Conservation (phyloP, 73 alveolate species). For the Tetrahymena malaccensis region DNA sequence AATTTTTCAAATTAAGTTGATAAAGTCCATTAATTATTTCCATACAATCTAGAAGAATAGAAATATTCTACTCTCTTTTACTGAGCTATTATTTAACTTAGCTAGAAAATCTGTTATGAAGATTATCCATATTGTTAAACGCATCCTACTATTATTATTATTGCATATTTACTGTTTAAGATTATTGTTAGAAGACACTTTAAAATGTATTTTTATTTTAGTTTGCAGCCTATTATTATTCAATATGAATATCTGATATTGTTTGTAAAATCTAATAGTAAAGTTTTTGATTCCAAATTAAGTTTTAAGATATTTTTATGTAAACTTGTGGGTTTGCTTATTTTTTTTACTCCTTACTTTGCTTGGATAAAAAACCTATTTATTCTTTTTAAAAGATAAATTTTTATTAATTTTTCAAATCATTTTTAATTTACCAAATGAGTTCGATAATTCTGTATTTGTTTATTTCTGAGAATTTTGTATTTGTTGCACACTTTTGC, state of each 20-base stretch:
- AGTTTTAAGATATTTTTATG: not conserved
- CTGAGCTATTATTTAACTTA: not conserved
- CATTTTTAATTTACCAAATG: not conserved
- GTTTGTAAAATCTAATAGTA: not conserved
- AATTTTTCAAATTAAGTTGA: not conserved
- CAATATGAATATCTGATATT: not conserved
- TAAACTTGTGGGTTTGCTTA: not conserved
- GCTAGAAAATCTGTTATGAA: not conserved
- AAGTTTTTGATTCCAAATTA: not conserved
- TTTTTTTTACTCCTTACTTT: not conserved
- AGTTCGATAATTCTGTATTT: not conserved
- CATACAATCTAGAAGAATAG: not conserved
- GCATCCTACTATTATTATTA: not conserved
- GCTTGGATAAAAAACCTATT: not conserved
- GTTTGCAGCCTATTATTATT: not conserved
- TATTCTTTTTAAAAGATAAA: not conserved
- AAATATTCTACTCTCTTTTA: not conserved
- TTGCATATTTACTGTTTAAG: not conserved
- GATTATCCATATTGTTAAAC: not conserved
- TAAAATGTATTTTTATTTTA: not conserved
- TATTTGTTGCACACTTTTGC: not conserved
- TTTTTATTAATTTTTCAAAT: not conserved
- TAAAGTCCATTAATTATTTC: not conserved
- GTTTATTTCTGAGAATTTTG: not conserved
- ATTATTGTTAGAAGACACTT: not conserved